phyloP scores from a whole-genome alignment of 805 yeast genomes.

The Saccharomyces jurei region DNA sequence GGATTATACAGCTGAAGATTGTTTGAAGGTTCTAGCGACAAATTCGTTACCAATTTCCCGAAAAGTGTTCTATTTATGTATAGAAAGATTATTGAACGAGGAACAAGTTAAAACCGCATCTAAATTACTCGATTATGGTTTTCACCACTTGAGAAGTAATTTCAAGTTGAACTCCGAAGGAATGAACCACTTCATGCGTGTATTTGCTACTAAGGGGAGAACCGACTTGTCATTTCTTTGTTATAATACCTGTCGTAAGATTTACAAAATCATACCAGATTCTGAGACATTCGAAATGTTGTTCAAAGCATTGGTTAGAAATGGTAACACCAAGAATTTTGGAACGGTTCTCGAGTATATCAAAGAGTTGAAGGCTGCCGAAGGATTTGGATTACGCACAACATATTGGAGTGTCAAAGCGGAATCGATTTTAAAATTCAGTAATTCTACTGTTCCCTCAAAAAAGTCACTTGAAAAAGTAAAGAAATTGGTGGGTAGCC shows the following conservation, averaged over 20 bases:
- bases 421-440: slow-evolving; percentile 21
- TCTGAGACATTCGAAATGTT: slow-evolving; percentile 28
- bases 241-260: slow-evolving; percentile 26
- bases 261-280: slow-evolving; percentile 27
- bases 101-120: slow-evolving; percentile 26
- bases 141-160: slow-evolving; percentile 5
- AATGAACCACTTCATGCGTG: slow-evolving; percentile 28
- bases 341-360: slow-evolving; percentile 20
- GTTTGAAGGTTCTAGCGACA: slow-evolving; percentile 19
- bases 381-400: slow-evolving; percentile 8
- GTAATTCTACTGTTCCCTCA: slow-evolving; percentile 1
- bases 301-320: slow-evolving; percentile 30
- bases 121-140: slow-evolving; percentile 19
- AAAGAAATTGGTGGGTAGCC: neutral
- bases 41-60: slow-evolving; percentile 22
- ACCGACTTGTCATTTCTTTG: slow-evolving; percentile 31
- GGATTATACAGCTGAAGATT: slow-evolving; percentile 11
- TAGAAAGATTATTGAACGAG: slow-evolving; percentile 23
- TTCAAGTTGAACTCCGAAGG: slow-evolving; percentile 11
- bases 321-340: slow-evolving; percentile 28
- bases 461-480: neutral
- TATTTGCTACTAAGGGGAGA: slow-evolving; percentile 29
- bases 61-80: slow-evolving; percentile 20
- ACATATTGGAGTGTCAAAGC: slow-evolving; percentile 21
- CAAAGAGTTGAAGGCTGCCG: slow-evolving; percentile 7